Conservation (phyloP, 306 rosid species). For the Senna siamea region DNA sequence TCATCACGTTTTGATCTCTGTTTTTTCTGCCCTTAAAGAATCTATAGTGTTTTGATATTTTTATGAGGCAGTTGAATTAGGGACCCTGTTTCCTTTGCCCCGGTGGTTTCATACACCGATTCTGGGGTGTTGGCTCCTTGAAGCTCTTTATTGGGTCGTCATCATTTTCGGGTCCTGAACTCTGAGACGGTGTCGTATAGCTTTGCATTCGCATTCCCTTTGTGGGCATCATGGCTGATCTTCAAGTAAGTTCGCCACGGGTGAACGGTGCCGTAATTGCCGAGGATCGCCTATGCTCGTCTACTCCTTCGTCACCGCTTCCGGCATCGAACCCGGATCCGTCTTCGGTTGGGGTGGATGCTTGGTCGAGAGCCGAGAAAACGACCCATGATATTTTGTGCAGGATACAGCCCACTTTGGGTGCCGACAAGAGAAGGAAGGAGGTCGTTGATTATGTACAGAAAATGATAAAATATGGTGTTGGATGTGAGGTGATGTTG, state of each 20-base stretch:
- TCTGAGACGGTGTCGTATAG: not conserved
- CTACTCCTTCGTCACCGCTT: constrained; percentile 54
- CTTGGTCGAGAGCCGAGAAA: constrained; percentile 49
- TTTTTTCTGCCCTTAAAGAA: not conserved
- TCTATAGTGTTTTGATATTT: not conserved
- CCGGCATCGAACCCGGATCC: constrained; percentile 45
- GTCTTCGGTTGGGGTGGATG: constrained; percentile 35
- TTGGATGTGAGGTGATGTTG: constrained; percentile 52
- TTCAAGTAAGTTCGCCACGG: constrained; percentile 32
- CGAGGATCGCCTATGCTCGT: constrained; percentile 55
- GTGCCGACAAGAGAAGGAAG: constrained; percentile 48
- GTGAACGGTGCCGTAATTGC: constrained; percentile 45
- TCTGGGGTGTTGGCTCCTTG: constrained; percentile 10
- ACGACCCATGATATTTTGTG: constrained; percentile 46
- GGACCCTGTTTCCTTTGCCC: not conserved
- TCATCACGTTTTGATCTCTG: not conserved
- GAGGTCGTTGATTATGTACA: constrained; percentile 55
- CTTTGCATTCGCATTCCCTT: constrained; percentile 1
- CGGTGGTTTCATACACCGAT: constrained; percentile 4
- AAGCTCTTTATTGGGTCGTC: not conserved
- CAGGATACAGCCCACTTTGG: constrained; percentile 51
- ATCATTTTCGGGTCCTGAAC: not conserved
- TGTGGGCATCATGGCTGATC: constrained; percentile 53
- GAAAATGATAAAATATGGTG: constrained; percentile 42
- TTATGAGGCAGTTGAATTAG: constrained; percentile 5